These are phyloP conservation scores for Musa balbisiana DNA, from an alignment of 202 grass and related monocot genomes.

Conservation along the genomic window DNA sequence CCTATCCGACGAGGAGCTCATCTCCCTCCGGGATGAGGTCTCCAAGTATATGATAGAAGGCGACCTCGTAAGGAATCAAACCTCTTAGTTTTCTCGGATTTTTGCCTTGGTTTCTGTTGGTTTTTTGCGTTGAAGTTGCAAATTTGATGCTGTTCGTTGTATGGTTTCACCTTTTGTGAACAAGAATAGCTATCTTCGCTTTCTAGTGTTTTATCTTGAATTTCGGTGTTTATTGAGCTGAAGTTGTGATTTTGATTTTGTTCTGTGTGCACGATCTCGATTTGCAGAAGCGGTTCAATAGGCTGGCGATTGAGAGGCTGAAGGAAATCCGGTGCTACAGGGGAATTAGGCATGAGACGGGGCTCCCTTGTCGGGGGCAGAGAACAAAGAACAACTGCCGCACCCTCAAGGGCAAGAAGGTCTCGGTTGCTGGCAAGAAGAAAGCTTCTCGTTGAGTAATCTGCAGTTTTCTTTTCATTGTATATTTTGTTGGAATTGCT, in stretches of 20 bases:
- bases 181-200: no score
- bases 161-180: no score
- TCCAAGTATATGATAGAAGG: constrained; percentile 94
- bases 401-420: constrained; percentile 76
- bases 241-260: neutral
- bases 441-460: constrained; percentile 11
- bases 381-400: constrained; percentile 93
- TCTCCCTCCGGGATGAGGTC: constrained; percentile 78
- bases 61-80: constrained; percentile 58
- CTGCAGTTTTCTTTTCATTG: neutral
- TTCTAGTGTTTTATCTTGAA: no score
- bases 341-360: constrained; percentile 68
- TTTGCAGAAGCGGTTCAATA: constrained; percentile 75
- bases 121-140: neutral
- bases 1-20: constrained; percentile 81
- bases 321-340: constrained; percentile 91
- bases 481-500: neutral
- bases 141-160: neutral
- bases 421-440: constrained; percentile 66
- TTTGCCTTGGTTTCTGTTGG: neutral
- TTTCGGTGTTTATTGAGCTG: constrained; percentile 3
- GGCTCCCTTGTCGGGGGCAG: constrained; percentile 70
- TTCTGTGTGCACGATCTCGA: neutral
- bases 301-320: constrained; percentile 79
- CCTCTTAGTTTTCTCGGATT: constrained; percentile 14